These are phyloP conservation scores for Neurospora sp. DNA, from an alignment of 2,329 filamentous ascomycete genomes.

Conservation along the genomic window DNA sequence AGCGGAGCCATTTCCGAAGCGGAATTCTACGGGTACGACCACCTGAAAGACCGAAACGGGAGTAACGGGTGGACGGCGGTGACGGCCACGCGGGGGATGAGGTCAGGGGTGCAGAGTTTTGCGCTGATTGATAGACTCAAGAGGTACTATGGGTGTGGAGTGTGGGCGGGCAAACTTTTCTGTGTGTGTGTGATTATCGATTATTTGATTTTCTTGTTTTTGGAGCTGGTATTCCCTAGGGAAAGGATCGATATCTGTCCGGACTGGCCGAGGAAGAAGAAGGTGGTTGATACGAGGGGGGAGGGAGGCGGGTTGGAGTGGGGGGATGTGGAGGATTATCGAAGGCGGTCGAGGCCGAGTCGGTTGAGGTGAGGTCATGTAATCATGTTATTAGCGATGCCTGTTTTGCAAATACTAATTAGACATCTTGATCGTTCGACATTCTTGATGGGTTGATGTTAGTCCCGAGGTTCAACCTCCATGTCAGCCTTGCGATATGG, in stretches of 20 bases:
- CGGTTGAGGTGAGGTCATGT: background rate
- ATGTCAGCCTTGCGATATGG: background rate
- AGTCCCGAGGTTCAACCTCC: background rate
- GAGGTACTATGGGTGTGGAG: constrained; percentile 93
- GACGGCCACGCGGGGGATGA: constrained; percentile 54
- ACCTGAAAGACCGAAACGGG: constrained; percentile 25
- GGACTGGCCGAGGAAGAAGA: constrained; percentile 77
- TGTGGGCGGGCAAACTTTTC: constrained; percentile 97
- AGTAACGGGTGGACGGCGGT: constrained; percentile 36
- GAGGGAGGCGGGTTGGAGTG: background rate
- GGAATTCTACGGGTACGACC: constrained; percentile 79
- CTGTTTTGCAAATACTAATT: background rate
- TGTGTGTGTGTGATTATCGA: constrained; percentile 91
- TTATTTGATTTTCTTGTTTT: constrained; percentile 78
- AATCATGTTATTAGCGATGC: background rate
- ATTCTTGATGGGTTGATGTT: background rate
- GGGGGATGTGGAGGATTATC: background rate
- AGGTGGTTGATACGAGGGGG: background rate
- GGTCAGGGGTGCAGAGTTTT: constrained; percentile 69
- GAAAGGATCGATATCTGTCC: constrained; percentile 80
- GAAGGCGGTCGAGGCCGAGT: background rate
- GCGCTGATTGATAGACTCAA: constrained; percentile 91
- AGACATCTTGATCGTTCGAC: background rate
- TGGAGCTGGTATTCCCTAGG: constrained; percentile 80
- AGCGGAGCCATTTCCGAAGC: constrained; percentile 75